phyloP scores from a whole-genome alignment of 768 basidiomycete genomes.

The Trametes maxima region DNA sequence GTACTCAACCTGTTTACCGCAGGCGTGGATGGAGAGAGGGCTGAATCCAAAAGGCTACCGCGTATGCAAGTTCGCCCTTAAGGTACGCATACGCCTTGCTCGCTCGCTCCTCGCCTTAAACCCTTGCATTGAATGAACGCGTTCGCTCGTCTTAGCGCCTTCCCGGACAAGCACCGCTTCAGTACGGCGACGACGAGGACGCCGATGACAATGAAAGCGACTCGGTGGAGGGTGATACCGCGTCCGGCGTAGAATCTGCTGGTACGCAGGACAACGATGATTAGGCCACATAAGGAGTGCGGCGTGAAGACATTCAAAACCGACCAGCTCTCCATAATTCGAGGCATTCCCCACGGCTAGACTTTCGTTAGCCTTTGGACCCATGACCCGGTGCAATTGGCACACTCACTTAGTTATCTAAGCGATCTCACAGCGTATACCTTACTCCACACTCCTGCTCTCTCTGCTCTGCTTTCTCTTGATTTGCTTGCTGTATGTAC shows the following conservation, averaged over 20 bases:
- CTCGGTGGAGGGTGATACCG: background rate
- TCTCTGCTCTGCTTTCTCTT: constrained; percentile 2
- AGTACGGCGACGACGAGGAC: constrained; percentile 33
- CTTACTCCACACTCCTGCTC: background rate
- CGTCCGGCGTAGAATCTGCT: background rate
- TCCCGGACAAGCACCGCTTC: constrained; percentile 55
- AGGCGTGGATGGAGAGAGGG: constrained; percentile 80
- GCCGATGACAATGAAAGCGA: constrained; percentile 18
- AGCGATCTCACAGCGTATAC: no score
- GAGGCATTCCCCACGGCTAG: no score
- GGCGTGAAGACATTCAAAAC: no score
- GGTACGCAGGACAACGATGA: background rate
- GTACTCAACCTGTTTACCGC: constrained; percentile 13
- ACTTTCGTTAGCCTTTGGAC: no score
- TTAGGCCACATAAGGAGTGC: background rate
- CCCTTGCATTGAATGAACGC: no score
- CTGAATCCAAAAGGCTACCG: constrained; percentile 66
- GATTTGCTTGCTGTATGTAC: background rate
- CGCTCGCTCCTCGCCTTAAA: background rate
- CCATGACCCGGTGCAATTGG: no score
- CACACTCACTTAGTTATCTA: no score
- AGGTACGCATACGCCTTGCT: constrained; percentile 46
- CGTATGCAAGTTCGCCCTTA: constrained; percentile 87
- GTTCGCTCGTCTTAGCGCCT: constrained; percentile 46
- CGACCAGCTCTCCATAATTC: no score